A percentile compares a stretch with the other conserved stretches of the same genome.
Evolutionary conservation across 1,284 basidiomycete genomes (phyloP).

Genomic region (Coriolopsis trogii): DNA sequence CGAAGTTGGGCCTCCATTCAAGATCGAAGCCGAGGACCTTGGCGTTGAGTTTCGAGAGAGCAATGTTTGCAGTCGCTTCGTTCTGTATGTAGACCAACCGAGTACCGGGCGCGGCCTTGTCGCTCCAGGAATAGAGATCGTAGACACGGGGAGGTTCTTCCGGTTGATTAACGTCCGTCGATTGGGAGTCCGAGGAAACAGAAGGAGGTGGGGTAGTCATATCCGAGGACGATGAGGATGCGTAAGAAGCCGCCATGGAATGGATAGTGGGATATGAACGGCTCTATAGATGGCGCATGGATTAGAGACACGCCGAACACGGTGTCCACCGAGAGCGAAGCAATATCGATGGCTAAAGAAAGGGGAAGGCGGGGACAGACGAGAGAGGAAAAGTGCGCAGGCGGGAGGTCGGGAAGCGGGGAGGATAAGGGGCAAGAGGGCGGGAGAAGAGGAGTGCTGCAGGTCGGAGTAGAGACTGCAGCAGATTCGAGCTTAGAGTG

Average conservation of each 20-base stretch:
- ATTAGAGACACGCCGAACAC: constrained; percentile 2
- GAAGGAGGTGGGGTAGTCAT: neutral
- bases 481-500: neutral
- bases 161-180: constrained; percentile 2
- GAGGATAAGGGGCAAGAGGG: neutral
- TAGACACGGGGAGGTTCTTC: constrained; percentile 22
- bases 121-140: constrained; percentile 29
- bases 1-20: constrained; percentile 69
- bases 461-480: constrained; percentile 1
- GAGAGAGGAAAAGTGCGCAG: neutral
- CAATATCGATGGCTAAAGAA: neutral
- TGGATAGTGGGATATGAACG: neutral
- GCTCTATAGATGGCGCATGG: constrained; percentile 13
- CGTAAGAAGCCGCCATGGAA: neutral
- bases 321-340: constrained; percentile 11
- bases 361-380: neutral
- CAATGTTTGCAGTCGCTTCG: constrained; percentile 24
- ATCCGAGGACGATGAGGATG: constrained; percentile 2
- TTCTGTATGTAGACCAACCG: constrained; percentile 33
- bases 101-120: constrained; percentile 26
- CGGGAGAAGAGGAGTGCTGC: neutral
- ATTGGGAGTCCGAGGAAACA: constrained; percentile 3
- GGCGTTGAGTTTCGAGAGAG: constrained; percentile 25
- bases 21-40: constrained; percentile 64
- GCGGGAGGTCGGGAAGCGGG: neutral